Percentiles rank a stretch among this genome's conserved stretches.
These are phyloP conservation scores for Incumbomyces lentus DNA, from an alignment of 2,329 filamentous ascomycete species.

Conservation along the genomic window DNA sequence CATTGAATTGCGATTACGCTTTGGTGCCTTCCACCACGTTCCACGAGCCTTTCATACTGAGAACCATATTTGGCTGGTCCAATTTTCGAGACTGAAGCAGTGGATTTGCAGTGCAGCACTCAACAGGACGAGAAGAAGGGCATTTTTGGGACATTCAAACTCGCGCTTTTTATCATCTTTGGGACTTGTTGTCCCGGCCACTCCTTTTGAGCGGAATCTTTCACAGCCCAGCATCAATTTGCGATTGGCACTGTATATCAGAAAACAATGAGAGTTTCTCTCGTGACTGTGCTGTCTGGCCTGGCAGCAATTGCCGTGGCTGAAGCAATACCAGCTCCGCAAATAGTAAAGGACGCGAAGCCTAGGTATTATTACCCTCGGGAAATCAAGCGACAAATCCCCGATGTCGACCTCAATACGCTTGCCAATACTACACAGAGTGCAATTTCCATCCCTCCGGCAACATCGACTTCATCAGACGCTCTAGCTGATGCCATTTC, in stretches of 20 bases:
- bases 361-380: conserved; percentile 23
- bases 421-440: conserved; percentile 8
- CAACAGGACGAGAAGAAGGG: background rate
- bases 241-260: background rate
- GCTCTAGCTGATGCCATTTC: conserved; percentile 13
- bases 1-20: too few species aligned
- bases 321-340: conserved; percentile 21
- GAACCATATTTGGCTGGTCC: conserved; percentile 6
- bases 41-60: background rate
- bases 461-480: conserved; percentile 11
- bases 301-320: conserved; percentile 21
- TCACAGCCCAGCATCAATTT: background rate
- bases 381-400: conserved; percentile 21
- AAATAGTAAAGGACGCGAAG: conserved; percentile 13
- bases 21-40: background rate
- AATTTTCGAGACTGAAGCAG: background rate
- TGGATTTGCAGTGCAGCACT: background rate
- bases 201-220: conserved; percentile 13
- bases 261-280: conserved; percentile 17
- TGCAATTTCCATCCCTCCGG: conserved; percentile 4
- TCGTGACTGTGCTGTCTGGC: conserved; percentile 20
- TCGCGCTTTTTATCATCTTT: background rate
- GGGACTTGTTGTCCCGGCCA: conserved; percentile 18
- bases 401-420: background rate
- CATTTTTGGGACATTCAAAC: background rate